phyloP scores from a whole-genome alignment of 2,329 filamentous ascomycete species.

The Claviceps capensis region DNA sequence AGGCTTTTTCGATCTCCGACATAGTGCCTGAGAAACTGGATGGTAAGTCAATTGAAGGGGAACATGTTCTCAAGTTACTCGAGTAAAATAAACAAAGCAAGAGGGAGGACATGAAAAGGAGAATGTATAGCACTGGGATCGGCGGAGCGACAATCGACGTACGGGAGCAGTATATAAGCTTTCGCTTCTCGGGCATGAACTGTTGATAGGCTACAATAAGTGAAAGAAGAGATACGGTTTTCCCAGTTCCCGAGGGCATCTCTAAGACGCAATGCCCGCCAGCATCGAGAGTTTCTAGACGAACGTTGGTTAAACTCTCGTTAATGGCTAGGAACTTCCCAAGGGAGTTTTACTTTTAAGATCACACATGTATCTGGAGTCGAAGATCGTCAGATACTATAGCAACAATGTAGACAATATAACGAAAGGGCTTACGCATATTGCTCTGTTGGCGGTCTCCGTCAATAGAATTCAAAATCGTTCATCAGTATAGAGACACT shows the following conservation, averaged over 20 bases:
- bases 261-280: constrained; percentile 93
- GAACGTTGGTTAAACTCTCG: neutral
- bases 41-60: neutral
- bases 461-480: neutral
- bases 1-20: constrained; percentile 97
- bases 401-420: neutral
- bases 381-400: neutral
- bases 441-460: constrained; percentile 27
- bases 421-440: constrained; percentile 31
- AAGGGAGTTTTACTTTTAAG: constrained; percentile 31
- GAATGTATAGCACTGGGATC: neutral
- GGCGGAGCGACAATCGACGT: constrained; percentile 1
- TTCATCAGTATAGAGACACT: neutral
- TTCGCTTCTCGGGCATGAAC: constrained; percentile 81
- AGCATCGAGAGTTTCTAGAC: constrained; percentile 64
- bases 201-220: constrained; percentile 96
- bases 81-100: neutral
- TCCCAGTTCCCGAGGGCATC: constrained; percentile 97
- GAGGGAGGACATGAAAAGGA: neutral
- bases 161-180: constrained; percentile 97
- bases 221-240: constrained; percentile 88
- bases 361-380: constrained; percentile 41
- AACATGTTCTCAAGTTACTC: neutral
- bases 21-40: constrained; percentile 52
- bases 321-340: neutral